These are phyloP conservation scores for Fusarium fujikuroi DNA, from an alignment of 2,329 filamentous ascomycete species.

Conservation along the genomic window DNA sequence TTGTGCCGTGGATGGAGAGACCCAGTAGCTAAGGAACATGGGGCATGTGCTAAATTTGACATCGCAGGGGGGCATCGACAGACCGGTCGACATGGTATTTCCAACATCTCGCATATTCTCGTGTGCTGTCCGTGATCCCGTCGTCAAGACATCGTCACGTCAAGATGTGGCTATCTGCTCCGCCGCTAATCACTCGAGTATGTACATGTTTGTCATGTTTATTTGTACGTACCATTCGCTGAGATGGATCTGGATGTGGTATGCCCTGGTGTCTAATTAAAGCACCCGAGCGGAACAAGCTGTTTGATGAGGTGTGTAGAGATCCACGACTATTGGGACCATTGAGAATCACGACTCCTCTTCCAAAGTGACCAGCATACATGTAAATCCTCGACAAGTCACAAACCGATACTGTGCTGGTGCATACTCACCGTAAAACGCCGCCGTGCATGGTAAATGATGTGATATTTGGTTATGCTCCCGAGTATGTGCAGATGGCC, in stretches of 20 bases:
- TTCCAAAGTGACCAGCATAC: not conserved
- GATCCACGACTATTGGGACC: slow-evolving; percentile 20
- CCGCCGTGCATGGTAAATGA: not conserved
- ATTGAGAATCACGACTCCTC: slow-evolving; percentile 1
- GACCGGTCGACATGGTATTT: slow-evolving; percentile 33
- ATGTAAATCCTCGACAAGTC: not conserved
- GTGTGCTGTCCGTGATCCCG: slow-evolving; percentile 17
- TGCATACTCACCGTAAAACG: not conserved
- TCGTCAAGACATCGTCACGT: not conserved
- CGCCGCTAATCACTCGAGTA: not conserved
- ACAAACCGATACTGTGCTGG: not conserved
- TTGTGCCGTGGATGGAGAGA: slow-evolving; percentile 24
- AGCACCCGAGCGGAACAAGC: not conserved
- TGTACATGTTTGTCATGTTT: not conserved
- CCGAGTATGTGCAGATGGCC: not conserved
- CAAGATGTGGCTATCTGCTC: not conserved
- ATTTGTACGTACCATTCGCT: not conserved
- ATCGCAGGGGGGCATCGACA: slow-evolving; percentile 31
- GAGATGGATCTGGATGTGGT: slow-evolving; percentile 1
- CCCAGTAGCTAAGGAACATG: slow-evolving; percentile 24
- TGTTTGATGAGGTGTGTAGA: slow-evolving; percentile 21
- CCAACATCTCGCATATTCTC: slow-evolving; percentile 17
- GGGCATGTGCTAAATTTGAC: slow-evolving; percentile 43
- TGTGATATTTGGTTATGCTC: not conserved
- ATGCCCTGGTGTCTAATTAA: slow-evolving; percentile 19